Evolutionary conservation across 441 rosid genomes (phyloP), one percentile per base, ranked within the genome.

Genomic region (Kokia cookei): DNA sequence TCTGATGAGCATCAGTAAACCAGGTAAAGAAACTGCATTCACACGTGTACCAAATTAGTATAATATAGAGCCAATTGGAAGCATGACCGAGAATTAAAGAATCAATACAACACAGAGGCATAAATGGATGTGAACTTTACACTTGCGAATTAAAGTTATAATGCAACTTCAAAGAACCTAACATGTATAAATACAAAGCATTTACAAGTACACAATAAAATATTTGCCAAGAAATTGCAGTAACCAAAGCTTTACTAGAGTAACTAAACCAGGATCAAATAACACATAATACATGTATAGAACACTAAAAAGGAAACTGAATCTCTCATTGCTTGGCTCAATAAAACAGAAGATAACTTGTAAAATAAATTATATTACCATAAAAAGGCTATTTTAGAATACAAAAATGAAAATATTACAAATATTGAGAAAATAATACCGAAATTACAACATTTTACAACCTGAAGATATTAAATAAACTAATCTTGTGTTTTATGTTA

Each of bases 1-100:
- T 86, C 70, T 79, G 86, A 19, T 85, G 87, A 65, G 84, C 78
- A 81, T 86, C 91, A 74, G 76, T 81, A 81, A 93, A 95, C 99
- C 99, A 93, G 69, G 79, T 82, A 80, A 95, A 93, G 90, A 95
- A 95, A 80, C 99, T 95, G 89, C 84, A 85, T 8, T 69, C 75
- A 78, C 47, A 2, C 13, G 61, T 2, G 61, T 27, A n/a, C 19
- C 27, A 53, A 69, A 69, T 53, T 53, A 69, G 62, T 13, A 69
- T 11, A 53, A 50, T 17, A 67, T 32, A 69, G 61, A 40, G 22
- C 72, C 32, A 19, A 68, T 32, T 69, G 10, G 61, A 14, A 69
- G 45, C 3, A 4, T 32, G 48, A 32, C 48, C 4, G 9, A 67
- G 58, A 50, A 68, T 29, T 4, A 22, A 50, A 35, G 61, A 69